Conservation (phyloP, 176 grass and related monocot genomes). For the Carex pumila region DNA sequence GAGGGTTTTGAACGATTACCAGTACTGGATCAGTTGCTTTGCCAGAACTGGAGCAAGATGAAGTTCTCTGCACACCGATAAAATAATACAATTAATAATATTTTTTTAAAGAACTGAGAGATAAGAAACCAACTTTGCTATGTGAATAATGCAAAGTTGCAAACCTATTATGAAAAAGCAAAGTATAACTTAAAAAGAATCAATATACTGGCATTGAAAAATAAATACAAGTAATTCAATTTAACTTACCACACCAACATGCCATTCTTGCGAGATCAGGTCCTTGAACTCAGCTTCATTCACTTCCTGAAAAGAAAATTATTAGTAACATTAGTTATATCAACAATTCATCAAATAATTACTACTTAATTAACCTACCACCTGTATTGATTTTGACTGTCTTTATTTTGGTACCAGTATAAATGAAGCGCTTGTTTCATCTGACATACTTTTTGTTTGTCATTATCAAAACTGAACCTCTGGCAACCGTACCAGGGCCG, state of each 20-base stretch:
- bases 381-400: neutral
- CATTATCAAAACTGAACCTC: neutral
- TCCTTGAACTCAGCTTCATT: slow-evolving; percentile 68
- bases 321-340: neutral
- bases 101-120: neutral
- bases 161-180: neutral
- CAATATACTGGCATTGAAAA: neutral
- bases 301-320: slow-evolving; percentile 54
- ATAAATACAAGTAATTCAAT: neutral
- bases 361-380: neutral
- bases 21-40: slow-evolving; percentile 43
- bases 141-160: no score
- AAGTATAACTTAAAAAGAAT: neutral
- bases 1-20: slow-evolving; percentile 71
- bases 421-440: neutral
- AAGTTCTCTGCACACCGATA: slow-evolving; percentile 39
- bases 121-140: neutral
- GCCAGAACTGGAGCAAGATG: slow-evolving; percentile 10
- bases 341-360: neutral
- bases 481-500: neutral
- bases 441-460: neutral
- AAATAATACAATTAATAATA: neutral
- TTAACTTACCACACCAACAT: slow-evolving; percentile 78
- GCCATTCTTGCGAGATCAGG: slow-evolving; percentile 81
- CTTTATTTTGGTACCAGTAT: neutral